Evolutionary conservation across 306 rosid species (phyloP).

Genomic region (Fragaria vesca): DNA sequence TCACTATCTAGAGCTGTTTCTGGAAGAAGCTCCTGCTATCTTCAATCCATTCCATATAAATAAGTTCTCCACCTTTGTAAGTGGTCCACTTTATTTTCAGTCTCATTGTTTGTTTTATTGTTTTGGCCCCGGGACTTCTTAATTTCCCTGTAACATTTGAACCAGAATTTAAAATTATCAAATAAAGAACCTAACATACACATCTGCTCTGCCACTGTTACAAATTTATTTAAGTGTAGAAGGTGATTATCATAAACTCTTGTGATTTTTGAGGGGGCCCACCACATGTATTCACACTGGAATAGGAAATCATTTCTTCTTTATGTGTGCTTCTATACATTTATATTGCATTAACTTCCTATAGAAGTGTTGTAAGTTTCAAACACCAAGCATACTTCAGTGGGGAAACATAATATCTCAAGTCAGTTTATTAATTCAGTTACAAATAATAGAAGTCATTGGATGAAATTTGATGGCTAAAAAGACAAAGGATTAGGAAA

Average conservation of each 20-base stretch:
- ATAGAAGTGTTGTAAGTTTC: neutral
- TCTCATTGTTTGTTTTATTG: neutral
- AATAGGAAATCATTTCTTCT: neutral
- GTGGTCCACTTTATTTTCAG: conserved; percentile 32
- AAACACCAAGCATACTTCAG: neutral
- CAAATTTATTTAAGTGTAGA: neutral
- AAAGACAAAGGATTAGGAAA: neutral
- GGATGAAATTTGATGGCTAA: neutral
- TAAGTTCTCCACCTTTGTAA: conserved; percentile 76
- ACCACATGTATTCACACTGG: neutral
- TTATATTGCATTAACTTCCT: neutral
- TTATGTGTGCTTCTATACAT: neutral
- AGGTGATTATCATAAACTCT: neutral
- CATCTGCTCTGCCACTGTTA: neutral
- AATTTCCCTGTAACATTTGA: neutral
- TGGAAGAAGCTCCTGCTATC: conserved; percentile 69
- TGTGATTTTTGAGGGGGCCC: neutral
- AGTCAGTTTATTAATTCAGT: neutral
- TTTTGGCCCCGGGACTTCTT: neutral
- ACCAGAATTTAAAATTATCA: neutral
- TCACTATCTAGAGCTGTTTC: conserved; percentile 89
- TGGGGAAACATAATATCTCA: neutral
- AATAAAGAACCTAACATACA: neutral
- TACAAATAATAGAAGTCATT: neutral
- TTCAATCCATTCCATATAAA: conserved; percentile 74